phyloP scores from a whole-genome alignment of 1,139 yeast genomes.

The Candida mesenterica region DNA sequence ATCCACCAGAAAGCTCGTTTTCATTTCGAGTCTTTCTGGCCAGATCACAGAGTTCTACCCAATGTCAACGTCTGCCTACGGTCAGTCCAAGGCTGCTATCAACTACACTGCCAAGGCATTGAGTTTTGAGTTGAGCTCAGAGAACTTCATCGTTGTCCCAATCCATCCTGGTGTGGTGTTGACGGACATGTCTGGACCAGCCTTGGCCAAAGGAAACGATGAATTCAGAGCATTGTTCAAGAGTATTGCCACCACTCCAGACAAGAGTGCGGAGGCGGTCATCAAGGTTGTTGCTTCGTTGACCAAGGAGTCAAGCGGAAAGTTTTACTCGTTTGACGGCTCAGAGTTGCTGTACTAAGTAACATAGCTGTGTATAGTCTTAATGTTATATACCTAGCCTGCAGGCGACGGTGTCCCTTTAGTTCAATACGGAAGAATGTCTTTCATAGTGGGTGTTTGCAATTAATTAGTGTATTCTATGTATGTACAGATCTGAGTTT shows the following conservation, averaged over 20 bases:
- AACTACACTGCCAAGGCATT: constrained; percentile 21
- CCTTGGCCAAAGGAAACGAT: no score
- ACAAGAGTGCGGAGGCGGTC: neutral
- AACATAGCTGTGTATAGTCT: no score
- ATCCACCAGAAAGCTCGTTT: constrained; percentile 5
- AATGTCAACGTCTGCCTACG: constrained; percentile 21
- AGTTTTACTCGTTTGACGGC: neutral
- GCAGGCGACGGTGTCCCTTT: no score
- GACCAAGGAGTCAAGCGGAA: neutral
- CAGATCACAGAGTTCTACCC: constrained; percentile 8
- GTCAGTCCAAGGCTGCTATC: constrained; percentile 30
- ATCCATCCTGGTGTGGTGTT: constrained; percentile 33
- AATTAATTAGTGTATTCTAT: no score
- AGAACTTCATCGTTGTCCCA: constrained; percentile 23
- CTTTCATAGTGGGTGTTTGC: no score
- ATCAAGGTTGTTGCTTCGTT: neutral
- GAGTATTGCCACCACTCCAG: neutral
- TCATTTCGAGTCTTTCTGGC: constrained; percentile 8
- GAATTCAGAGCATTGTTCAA: no score
- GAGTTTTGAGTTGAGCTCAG: constrained; percentile 19
- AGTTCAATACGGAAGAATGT: no score
- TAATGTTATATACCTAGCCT: no score
- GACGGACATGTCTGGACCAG: constrained; percentile 30
- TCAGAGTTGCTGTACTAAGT: no score
- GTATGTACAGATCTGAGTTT: no score